These are phyloP conservation scores for Nicotiana knightiana DNA, from an alignment of 257 asterid genomes.

Conservation along the genomic window DNA sequence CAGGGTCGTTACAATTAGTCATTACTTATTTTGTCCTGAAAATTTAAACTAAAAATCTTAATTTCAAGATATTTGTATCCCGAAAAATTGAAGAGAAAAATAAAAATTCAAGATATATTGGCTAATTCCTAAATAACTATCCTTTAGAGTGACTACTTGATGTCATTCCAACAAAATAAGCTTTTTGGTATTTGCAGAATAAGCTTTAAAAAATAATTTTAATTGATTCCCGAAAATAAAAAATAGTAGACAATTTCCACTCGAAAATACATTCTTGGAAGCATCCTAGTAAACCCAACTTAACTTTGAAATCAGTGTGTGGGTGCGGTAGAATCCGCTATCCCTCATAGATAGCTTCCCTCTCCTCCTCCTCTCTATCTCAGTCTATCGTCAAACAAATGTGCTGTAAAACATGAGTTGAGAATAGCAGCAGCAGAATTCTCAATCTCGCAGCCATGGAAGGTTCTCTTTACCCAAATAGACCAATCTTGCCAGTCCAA, in stretches of 20 bases:
- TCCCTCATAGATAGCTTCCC: neutral
- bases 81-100: no score
- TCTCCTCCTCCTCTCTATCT: neutral
- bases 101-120: no score
- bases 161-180: no score
- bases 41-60: no score
- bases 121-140: no score
- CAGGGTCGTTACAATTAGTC: no score
- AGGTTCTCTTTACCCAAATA: constrained; percentile 66
- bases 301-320: neutral
- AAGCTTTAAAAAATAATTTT: neutral
- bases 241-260: neutral
- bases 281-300: neutral
- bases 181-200: no score
- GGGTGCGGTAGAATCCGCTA: neutral
- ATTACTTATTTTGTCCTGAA: no score
- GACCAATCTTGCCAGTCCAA: constrained; percentile 63
- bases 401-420: neutral
- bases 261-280: neutral
- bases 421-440: neutral
- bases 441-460: constrained; percentile 44
- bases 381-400: neutral
- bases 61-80: no score
- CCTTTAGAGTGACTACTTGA: no score
- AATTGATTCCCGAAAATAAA: neutral